phyloP scores from a whole-genome alignment of 257 asterid genomes.

The Paraleonurus japonicus region DNA sequence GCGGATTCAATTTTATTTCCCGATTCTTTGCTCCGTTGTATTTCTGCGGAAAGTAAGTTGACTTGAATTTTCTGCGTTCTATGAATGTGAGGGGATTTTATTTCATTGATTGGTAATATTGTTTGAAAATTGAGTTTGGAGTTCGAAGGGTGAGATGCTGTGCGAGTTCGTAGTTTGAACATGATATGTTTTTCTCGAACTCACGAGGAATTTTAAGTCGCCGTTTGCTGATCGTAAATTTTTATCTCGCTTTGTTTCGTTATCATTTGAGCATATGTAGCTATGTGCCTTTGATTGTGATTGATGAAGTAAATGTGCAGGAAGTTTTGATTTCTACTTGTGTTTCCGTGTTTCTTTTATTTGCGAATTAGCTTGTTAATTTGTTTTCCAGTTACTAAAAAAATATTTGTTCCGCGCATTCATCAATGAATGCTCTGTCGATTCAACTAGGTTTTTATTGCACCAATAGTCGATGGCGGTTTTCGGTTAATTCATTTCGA shows the following conservation, averaged over 20 bases:
- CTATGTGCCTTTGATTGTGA: background rate
- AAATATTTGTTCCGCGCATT: background rate
- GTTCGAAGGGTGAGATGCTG: conserved; percentile 32
- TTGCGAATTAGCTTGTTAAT: background rate
- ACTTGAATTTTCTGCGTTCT: conserved; percentile 24
- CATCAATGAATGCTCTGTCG: conserved; percentile 4
- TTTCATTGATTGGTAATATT: background rate
- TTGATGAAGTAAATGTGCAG: background rate
- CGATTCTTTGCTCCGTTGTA: conserved; percentile 21
- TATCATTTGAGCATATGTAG: conserved; percentile 10
- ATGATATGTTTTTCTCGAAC: conserved; percentile 6
- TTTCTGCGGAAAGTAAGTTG: conserved; percentile 26
- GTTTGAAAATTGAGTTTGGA: conserved; percentile 13
- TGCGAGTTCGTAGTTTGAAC: conserved; percentile 16
- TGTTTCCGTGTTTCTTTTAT: background rate
- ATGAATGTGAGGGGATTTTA: background rate
- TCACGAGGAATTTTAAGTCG: conserved; percentile 15
- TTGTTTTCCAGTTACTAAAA: background rate
- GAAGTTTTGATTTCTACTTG: background rate
- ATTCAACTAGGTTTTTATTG: background rate
- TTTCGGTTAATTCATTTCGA: background rate
- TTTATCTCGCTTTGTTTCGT: conserved; percentile 8
- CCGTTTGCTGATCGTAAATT: background rate
- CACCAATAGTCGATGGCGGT: background rate
- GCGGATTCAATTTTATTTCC: conserved; percentile 10